These are phyloP conservation scores for Leishmania gerbilli DNA, from an alignment of 208 protist genomes.

Conservation along the genomic window DNA sequence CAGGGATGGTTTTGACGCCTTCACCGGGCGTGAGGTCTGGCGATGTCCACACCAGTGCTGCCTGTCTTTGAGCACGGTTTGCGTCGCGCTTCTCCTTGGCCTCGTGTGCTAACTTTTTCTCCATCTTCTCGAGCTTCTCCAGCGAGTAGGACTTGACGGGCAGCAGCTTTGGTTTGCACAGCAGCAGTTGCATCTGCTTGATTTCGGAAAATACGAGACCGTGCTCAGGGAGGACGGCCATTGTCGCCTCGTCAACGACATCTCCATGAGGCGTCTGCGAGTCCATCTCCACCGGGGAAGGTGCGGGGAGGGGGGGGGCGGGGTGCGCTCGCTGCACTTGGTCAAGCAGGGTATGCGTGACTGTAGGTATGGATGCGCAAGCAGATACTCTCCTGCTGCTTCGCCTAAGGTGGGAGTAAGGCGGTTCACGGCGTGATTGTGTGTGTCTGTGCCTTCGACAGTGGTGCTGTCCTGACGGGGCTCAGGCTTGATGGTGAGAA, in stretches of 20 bases:
- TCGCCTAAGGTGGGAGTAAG: not conserved
- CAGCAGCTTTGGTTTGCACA: slow-evolving; percentile 97
- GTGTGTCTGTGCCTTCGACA: not conserved
- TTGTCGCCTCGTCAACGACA: slow-evolving; percentile 9
- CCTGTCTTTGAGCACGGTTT: slow-evolving; percentile 32
- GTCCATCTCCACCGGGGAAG: slow-evolving; percentile 6
- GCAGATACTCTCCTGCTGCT: not conserved
- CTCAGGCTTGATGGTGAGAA: not conserved
- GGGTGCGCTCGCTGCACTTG: not conserved
- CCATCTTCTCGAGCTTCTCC: slow-evolving; percentile 92
- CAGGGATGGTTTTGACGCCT: not conserved
- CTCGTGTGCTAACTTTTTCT: slow-evolving; percentile 68
- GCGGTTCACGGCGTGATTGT: not conserved
- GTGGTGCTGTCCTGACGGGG: not conserved
- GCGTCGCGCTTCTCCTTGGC: slow-evolving; percentile 47
- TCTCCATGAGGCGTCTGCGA: not conserved
- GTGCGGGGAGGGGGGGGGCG: not conserved
- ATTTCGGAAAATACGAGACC: slow-evolving; percentile 83
- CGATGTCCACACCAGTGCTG: slow-evolving; percentile 36
- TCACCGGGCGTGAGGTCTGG: not conserved
- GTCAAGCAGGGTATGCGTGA: not conserved
- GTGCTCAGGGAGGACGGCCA: slow-evolving; percentile 79
- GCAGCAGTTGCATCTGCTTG: slow-evolving; percentile 73
- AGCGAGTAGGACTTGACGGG: slow-evolving; percentile 96
- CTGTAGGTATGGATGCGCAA: not conserved